These are phyloP conservation scores for Noccaea bulbosa DNA, from an alignment of 345 rosid species.

Conservation along the genomic window DNA sequence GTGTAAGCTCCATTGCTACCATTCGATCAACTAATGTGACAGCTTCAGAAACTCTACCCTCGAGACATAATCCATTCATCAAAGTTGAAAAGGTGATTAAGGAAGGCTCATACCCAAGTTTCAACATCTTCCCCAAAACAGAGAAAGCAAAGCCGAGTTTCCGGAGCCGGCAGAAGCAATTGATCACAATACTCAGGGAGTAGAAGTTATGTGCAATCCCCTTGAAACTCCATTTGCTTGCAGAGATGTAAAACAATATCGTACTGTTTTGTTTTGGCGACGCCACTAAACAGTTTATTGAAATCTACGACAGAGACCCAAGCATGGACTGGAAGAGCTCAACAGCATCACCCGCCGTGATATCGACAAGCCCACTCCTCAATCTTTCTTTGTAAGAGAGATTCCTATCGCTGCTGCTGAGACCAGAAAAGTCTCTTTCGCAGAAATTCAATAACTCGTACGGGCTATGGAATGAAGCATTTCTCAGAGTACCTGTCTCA, in stretches of 20 bases:
- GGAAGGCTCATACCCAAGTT: not conserved
- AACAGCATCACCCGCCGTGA: not conserved
- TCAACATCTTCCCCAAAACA: not conserved
- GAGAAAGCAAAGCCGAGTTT: not conserved
- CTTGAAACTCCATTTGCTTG: not conserved
- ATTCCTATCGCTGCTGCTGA: no score
- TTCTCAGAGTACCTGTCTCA: conserved; percentile 5
- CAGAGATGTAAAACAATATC: not conserved
- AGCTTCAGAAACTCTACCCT: not conserved
- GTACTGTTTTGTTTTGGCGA: not conserved
- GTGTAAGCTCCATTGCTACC: not conserved
- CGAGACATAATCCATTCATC: not conserved
- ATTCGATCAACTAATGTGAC: not conserved
- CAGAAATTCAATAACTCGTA: not conserved
- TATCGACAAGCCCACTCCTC: not conserved
- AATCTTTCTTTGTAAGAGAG: not conserved
- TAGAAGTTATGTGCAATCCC: not conserved
- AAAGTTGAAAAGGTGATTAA: not conserved
- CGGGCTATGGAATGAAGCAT: not conserved
- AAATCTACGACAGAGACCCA: not conserved
- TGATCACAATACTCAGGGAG: not conserved
- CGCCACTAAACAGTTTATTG: not conserved
- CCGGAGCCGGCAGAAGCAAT: not conserved
- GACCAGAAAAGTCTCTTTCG: no score
- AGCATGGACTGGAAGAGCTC: not conserved